Conservation (phyloP, 23 red algal genomes). For the Gracilaria domingensis region DNA sequence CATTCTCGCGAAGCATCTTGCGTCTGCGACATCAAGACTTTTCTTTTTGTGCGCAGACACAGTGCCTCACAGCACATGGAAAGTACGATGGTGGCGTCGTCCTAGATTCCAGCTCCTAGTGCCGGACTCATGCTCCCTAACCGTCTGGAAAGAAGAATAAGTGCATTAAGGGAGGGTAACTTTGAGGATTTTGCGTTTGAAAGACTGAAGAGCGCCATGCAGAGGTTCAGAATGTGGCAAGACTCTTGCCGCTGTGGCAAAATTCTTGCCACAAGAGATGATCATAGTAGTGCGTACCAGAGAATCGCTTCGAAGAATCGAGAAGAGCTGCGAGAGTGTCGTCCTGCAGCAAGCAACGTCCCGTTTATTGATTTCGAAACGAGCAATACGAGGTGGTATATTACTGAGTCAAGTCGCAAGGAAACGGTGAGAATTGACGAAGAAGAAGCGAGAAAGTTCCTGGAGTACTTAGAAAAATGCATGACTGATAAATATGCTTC, state of each 20-base stretch:
- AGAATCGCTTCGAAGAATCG: conserved; percentile 23
- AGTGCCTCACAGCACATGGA: conserved; percentile 47
- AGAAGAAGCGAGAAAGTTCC: conserved; percentile 34
- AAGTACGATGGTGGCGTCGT: conserved; percentile 6
- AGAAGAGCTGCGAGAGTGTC: conserved; percentile 41
- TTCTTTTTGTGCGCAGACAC: conserved; percentile 30
- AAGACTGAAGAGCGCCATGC: conserved; percentile 15
- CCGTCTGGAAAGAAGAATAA: conserved; percentile 31
- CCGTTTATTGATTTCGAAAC: conserved; percentile 38
- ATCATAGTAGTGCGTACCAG: neutral
- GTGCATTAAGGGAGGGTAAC: conserved; percentile 21
- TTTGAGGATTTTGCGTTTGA: conserved; percentile 50
- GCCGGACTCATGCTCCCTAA: conserved; percentile 21
- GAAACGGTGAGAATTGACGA: conserved; percentile 7
- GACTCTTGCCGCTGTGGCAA: no score
- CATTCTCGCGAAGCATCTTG: conserved; percentile 37
- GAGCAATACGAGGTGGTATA: conserved; percentile 29
- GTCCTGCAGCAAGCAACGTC: conserved; percentile 37
- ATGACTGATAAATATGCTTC: neutral
- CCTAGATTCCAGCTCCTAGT: conserved; percentile 24
- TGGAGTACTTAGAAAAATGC: neutral
- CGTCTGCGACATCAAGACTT: conserved; percentile 32
- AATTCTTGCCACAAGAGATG: no score
- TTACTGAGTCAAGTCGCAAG: conserved; percentile 22
- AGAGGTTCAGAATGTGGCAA: conserved; percentile 28